Conservation (phyloP, 192 early-diverging fungal species). For the Backusella mclennaniae region DNA sequence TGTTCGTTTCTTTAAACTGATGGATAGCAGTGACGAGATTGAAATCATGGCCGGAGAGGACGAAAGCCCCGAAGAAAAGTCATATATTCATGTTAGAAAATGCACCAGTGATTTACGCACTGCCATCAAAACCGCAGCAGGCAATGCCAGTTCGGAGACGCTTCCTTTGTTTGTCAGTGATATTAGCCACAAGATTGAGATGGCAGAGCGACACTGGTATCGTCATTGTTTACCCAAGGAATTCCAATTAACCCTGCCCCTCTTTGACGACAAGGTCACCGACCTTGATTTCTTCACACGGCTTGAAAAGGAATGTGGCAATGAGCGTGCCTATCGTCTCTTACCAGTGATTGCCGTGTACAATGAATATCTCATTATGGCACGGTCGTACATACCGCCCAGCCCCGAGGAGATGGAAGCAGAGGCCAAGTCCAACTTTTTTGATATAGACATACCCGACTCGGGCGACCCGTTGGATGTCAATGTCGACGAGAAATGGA, state of each 20-base stretch:
- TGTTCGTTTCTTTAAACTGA: neutral
- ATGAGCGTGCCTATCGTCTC: neutral
- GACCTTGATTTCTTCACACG: neutral
- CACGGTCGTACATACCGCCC: neutral
- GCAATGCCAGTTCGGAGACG: neutral
- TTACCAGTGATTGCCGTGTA: neutral
- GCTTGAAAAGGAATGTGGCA: neutral
- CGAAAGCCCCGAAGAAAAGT: neutral
- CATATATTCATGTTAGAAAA: neutral
- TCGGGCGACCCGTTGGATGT: neutral
- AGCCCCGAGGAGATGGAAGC: neutral
- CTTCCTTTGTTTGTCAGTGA: neutral
- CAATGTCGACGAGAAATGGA: neutral
- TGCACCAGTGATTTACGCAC: neutral
- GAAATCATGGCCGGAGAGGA: neutral
- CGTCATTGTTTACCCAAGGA: neutral
- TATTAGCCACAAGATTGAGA: neutral
- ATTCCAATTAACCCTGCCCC: neutral
- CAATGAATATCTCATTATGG: constrained; percentile 12
- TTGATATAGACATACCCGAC: neutral
- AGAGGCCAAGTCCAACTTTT: neutral
- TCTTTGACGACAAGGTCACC: constrained; percentile 12
- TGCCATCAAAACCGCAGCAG: no score
- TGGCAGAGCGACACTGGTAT: constrained; percentile 18
- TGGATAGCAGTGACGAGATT: neutral